phyloP scores from a whole-genome alignment of 306 rosid genomes.

The Gastrolobium bilobum region DNA sequence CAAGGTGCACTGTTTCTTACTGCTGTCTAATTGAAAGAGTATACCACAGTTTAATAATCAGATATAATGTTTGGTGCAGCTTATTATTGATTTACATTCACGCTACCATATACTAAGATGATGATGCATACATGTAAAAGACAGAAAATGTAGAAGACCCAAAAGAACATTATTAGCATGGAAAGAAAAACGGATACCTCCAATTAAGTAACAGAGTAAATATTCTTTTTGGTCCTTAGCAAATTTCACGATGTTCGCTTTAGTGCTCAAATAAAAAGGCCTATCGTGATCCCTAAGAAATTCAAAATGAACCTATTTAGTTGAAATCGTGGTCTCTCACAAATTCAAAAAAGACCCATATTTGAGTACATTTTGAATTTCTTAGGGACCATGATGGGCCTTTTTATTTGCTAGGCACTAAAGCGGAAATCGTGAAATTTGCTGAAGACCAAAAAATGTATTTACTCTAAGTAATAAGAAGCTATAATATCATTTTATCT shows the following conservation, averaged over 20 bases:
- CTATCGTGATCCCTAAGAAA: too few species aligned
- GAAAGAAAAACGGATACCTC: neutral
- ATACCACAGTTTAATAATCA: slow-evolving; percentile 16
- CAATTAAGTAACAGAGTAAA: neutral
- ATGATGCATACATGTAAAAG: neutral
- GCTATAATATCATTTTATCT: neutral
- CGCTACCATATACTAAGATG: slow-evolving; percentile 33
- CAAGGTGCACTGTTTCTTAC: slow-evolving; percentile 48
- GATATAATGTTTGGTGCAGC: slow-evolving; percentile 12
- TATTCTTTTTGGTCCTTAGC: too few species aligned
- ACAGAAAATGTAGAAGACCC: neutral
- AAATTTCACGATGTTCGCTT: too few species aligned
- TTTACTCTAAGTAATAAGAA: neutral
- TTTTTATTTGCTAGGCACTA: too few species aligned
- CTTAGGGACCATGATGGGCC: too few species aligned
- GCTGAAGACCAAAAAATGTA: too few species aligned
- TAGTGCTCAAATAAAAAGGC: too few species aligned
- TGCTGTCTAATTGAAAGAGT: slow-evolving; percentile 33
- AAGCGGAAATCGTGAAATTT: too few species aligned
- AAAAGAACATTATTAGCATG: neutral
- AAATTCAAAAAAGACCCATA: too few species aligned
- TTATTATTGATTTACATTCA: slow-evolving; percentile 48
- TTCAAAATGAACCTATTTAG: too few species aligned
- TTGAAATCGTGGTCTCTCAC: too few species aligned
- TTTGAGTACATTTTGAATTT: too few species aligned